phyloP scores from a whole-genome alignment of 1,284 basidiomycete species.

The Heterobasidion annosum region DNA sequence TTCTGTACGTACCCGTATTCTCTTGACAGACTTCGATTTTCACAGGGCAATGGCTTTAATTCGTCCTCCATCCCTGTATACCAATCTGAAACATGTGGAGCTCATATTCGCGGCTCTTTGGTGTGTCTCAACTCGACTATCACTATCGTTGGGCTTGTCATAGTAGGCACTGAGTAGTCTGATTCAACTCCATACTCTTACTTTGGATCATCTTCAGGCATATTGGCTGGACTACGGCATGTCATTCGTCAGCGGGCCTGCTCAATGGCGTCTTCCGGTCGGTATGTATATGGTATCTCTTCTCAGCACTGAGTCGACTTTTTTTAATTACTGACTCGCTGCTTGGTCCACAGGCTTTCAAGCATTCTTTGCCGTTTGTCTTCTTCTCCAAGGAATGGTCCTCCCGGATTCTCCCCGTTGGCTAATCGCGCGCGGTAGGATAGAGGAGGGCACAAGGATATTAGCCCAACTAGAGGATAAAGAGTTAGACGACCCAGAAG shows the following conservation, averaged over 20 bases:
- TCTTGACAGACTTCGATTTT: not conserved
- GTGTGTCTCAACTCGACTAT: conserved; percentile 38
- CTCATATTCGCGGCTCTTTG: conserved; percentile 34
- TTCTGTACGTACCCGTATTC: too few species aligned
- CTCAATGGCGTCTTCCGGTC: conserved; percentile 36
- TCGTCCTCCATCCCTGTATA: conserved; percentile 32
- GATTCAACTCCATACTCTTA: not conserved
- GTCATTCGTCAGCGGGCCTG: conserved; percentile 26
- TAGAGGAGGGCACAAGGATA: conserved; percentile 27
- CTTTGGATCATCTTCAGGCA: conserved; percentile 13
- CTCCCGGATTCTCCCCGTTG: conserved; percentile 34
- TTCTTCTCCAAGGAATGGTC: conserved; percentile 26
- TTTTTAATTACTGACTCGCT: not conserved
- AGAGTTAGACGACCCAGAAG: conserved; percentile 24
- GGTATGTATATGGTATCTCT: conserved; percentile 12
- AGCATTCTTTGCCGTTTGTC: conserved; percentile 29
- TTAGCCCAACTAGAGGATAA: conserved; percentile 30
- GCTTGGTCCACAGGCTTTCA: conserved; percentile 21
- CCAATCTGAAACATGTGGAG: conserved; percentile 37
- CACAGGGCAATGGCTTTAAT: conserved; percentile 39
- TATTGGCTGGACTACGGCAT: conserved; percentile 41
- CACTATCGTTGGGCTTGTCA: conserved; percentile 37
- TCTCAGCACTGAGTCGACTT: not conserved
- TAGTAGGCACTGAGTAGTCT: conserved; percentile 17
- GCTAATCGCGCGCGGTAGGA: conserved; percentile 32